A percentile compares a stretch with the other conserved stretches of the same genome.
phyloP scores from a whole-genome alignment of 2,329 filamentous ascomycete genomes.

The Xylaria sp. region DNA sequence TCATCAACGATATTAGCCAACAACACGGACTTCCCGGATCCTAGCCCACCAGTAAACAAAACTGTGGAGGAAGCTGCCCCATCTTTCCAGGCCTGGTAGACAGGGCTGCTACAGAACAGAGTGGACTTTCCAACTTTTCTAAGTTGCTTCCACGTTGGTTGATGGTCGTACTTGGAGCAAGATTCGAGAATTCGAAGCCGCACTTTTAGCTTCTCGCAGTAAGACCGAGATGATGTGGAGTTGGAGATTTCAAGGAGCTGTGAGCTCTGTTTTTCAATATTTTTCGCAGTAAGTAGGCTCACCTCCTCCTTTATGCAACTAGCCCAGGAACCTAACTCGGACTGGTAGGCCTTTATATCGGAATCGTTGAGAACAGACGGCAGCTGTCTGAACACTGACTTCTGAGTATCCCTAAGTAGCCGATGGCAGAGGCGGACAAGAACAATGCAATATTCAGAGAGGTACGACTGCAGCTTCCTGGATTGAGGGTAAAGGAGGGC shows the following conservation, averaged over 20 bases:
- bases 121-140: conserved; percentile 43
- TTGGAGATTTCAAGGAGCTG: not conserved
- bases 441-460: conserved; percentile 46
- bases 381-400: conserved; percentile 38
- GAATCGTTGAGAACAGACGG: conserved; percentile 36
- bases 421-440: conserved; percentile 44
- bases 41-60: conserved; percentile 44
- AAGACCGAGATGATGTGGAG: not conserved
- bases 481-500: conserved; percentile 45
- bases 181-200: conserved; percentile 38
- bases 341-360: conserved; percentile 37
- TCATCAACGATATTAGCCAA: conserved; percentile 48
- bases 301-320: conserved; percentile 38
- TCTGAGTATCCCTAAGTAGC: conserved; percentile 38
- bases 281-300: conserved; percentile 16
- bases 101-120: conserved; percentile 18
- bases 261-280: conserved; percentile 3
- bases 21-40: conserved; percentile 49
- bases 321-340: conserved; percentile 40
- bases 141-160: conserved; percentile 45
- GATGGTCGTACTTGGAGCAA: conserved; percentile 46
- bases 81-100: conserved; percentile 5
- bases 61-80: conserved; percentile 30
- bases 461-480: conserved; percentile 37
- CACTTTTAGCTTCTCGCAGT: conserved; percentile 10